Evolutionary conservation across 108 stramenopile species (phyloP), one percentile per base, ranked within the genome.

Genomic region (Seminavis robusta): DNA sequence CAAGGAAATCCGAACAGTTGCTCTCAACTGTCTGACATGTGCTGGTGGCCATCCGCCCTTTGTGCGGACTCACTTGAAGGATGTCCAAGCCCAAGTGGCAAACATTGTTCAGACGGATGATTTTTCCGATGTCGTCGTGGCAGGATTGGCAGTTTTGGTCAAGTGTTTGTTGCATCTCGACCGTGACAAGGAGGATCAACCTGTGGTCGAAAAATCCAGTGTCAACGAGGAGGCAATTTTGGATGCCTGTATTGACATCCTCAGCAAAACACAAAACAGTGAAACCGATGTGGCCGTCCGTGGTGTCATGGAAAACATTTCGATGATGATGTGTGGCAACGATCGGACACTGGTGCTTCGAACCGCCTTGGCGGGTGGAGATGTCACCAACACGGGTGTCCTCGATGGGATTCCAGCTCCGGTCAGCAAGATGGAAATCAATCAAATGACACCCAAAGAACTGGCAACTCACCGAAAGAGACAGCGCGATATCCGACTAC

Each of bases 131-230:
- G 49, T 77, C 1, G 56, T 70, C 21, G 50, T 81, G 17, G 79
- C 73, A 19, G 39, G 71, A 23, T 57, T 90, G 61, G 83, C 87
- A n/a, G 53, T 88, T 30, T 67, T 62, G 47, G 41, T 86, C 9
- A 69, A 87, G 9, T 54, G 86, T 1, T 76, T 88, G 40, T 63
- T 88, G 34, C 84, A 88, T 52, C 67, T 75, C 47, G 80, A 92
- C 68, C 73, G 79, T 32, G 64, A 73, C 39, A 80, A 69, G 39
- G 69, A 70, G n/a, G 59, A 80, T 46, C 47, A 80, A 33, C 65
- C 66, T 5, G 63, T 77, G 32, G 31, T n/a, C 3, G 65, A 65
- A 10, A 54, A 45, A n/a, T 68, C 66, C 1, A 8, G 30, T 30
- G 30, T 72, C 17, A 21, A 63, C 7, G 56, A 72, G 33, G 29